Evolutionary conservation across 345 rosid genomes (phyloP), one percentile per base, ranked within the genome.

Genomic region (Murraya paniculata): DNA sequence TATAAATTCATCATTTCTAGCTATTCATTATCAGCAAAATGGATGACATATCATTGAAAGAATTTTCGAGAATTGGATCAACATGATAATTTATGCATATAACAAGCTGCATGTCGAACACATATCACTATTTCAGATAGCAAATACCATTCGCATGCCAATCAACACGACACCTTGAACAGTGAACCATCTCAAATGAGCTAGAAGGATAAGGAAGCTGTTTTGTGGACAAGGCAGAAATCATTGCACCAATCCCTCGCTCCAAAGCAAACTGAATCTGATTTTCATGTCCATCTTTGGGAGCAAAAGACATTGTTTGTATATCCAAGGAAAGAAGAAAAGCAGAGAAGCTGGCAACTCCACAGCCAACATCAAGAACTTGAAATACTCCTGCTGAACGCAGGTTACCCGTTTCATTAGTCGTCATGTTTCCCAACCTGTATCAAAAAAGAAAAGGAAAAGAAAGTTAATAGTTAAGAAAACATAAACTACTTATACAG

Each of bases 211-310:
- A 94, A 19, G 97, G 97, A 77, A 92, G 75, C 73, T 94, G 99
- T 80, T 90, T 94, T 57, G 97, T 92, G 79, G 98, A 90, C 74
- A 91, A 55, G 25, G 93, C 95, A 38, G 98, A 87, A 22, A 92
- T 89, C 99, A 94, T 94, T 45, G 97, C 97, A 61, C 90, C 89
- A 27, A 92, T 85, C 58, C 99, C 99, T 77, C 99, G 86, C 81
- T 96, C 99, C 73, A 96, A 87, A 73, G 97, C 97, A 89, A 96
- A 96, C 79, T 94, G 98, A 87, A 96, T 96, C 89, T 96, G 99
- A 82, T 94, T 96, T 74, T 96, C 99, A 87, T 91, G 95, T 68
- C 92, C 83, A 86, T 94, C 98, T 84, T 89, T 92, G 39, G 99
- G 98, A 77, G 98, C 99, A 87, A 96, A 92, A 5, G 99, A 96